These are phyloP conservation scores for Choiromyces venosus DNA, from an alignment of 495 filamentous ascomycete genomes.

Conservation along the genomic window DNA sequence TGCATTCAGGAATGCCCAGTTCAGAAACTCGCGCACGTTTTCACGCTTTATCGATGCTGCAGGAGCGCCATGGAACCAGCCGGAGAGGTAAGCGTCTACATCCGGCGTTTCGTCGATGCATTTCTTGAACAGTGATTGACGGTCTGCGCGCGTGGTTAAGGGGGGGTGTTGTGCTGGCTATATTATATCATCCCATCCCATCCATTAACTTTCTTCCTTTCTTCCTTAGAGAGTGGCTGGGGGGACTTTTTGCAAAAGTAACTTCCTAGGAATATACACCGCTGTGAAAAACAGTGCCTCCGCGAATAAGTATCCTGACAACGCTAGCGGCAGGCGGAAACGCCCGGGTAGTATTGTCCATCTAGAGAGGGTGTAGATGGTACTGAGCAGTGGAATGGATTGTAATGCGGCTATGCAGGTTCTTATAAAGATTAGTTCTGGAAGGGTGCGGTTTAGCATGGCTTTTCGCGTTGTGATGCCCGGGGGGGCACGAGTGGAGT, in stretches of 20 bases:
- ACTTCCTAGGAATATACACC: constrained; percentile 50
- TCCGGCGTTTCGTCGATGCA: constrained; percentile 54
- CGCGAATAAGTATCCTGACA: constrained; percentile 43
- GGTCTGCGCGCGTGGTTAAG: constrained; percentile 44
- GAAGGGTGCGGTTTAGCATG: constrained; percentile 42
- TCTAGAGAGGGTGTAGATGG: constrained; percentile 46
- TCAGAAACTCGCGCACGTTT: constrained; percentile 60
- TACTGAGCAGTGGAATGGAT: constrained; percentile 52
- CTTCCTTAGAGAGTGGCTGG: not conserved
- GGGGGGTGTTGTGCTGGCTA: constrained; percentile 52
- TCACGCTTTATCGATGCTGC: constrained; percentile 56
- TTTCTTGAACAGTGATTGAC: constrained; percentile 51
- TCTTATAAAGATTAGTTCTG: constrained; percentile 48
- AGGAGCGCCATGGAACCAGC: constrained; percentile 61
- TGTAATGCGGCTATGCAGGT: constrained; percentile 50
- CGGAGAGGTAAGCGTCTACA: constrained; percentile 52
- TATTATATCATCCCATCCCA: too few relatives aligned
- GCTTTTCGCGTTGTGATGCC: not conserved
- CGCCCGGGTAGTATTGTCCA: constrained; percentile 42
- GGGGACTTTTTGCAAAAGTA: constrained; percentile 5
- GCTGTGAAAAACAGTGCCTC: constrained; percentile 54
- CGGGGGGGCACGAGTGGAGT: too few relatives aligned
- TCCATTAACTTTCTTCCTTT: not conserved
- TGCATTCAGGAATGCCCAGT: constrained; percentile 60
- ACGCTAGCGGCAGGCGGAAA: constrained; percentile 23